Evolutionary conservation across 2,329 filamentous ascomycete species (phyloP), one percentile per base, ranked within the genome.

Genomic region (Ophiocordyceps sinensis): DNA sequence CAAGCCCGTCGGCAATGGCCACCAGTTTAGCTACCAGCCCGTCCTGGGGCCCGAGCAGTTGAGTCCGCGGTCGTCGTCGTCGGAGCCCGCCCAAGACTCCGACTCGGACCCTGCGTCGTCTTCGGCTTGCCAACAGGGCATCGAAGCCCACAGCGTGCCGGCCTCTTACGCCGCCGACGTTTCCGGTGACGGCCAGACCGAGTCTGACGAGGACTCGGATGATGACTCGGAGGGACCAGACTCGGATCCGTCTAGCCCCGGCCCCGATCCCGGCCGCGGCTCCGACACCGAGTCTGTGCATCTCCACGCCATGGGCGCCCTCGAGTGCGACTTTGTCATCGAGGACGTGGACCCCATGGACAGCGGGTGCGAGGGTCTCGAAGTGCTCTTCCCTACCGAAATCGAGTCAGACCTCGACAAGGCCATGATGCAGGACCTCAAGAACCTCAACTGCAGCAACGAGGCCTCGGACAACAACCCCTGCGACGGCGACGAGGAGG

Each of bases 261-360:
- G 32, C 13, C 15, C 32, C 15, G 15, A n/a, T 21, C 39, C 44
- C n/a, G 40, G 45, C 37, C 43, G 37, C 37, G 41, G 38, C 19
- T 43, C 39, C 23, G 30, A 12, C 23, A 7, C 23, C 23, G 3
- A 19, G 5, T 39, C 38, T 6, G 37, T n/a, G 5, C 14, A 28
- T 8, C 9, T 8, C n/a, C 14, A 23, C n/a, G 13, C 26, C 13
- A 39, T 45, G 21, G 43, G 45, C 8, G 47, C 44, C 14, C 43
- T 52, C 28, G 29, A 43, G 30, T 54, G 52, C 41, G 49, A 56
- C 30, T 61, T 71, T 31, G 51, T 56, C 11, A 57, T 73, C 28
- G 69, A 72, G 44, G 69, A 71, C 45, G 60, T 69, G 41, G 66
- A 65, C 40, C 59, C 61, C 3, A 62, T 63, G 61, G 66, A 68